Evolutionary conservation across 768 basidiomycete species (phyloP).

Genomic region (Fibroporia radiculosa): DNA sequence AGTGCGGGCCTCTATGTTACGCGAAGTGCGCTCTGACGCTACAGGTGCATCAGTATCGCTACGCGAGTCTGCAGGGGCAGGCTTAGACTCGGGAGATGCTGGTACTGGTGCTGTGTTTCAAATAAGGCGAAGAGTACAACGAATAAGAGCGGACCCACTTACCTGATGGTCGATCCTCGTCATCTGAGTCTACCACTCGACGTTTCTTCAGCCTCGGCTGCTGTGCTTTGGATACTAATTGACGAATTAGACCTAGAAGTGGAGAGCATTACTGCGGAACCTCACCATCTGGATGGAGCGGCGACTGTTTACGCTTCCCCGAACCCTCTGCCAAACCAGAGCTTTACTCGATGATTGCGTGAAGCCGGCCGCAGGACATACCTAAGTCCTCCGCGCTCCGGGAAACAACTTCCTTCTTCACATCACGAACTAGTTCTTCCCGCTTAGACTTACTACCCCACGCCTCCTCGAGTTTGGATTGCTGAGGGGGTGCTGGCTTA

Average conservation of each 20-base stretch:
- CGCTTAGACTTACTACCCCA: slow-evolving; percentile 49
- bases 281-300: slow-evolving; percentile 15
- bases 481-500: slow-evolving; percentile 67
- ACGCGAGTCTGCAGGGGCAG: no score
- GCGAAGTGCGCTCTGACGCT: no score
- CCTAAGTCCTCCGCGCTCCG: background rate
- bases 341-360: slow-evolving; percentile 8
- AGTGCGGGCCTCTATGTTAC: no score
- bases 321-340: background rate
- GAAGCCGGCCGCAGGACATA: background rate
- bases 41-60: no score
- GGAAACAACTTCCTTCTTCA: slow-evolving; percentile 1
- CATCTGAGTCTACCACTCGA: slow-evolving; percentile 28
- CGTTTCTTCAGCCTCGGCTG: slow-evolving; percentile 23
- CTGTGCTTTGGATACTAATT: slow-evolving; percentile 1
- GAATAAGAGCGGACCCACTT: no score
- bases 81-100: background rate
- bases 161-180: slow-evolving; percentile 19
- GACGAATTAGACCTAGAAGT: background rate
- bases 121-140: no score
- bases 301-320: slow-evolving; percentile 32
- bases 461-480: slow-evolving; percentile 71
- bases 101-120: background rate
- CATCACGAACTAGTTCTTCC: slow-evolving; percentile 16
- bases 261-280: no score